These are phyloP conservation scores for Allium fistulosum DNA, from an alignment of 106 monocot species.

Conservation along the genomic window DNA sequence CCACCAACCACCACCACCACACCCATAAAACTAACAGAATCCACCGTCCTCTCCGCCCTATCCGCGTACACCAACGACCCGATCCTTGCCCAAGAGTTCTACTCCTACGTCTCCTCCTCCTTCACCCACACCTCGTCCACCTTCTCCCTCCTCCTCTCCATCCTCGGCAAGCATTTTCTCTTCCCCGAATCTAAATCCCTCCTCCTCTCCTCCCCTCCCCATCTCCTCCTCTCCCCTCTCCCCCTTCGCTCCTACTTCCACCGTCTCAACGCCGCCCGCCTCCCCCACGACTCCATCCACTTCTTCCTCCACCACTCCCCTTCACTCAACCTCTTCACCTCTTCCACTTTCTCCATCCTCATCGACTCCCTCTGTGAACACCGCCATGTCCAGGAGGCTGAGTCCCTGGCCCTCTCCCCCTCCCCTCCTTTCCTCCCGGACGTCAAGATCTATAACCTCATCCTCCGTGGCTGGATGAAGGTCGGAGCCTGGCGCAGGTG, in stretches of 20 bases:
- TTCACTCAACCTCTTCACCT: constrained; percentile 24
- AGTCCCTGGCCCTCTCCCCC: constrained; percentile 34
- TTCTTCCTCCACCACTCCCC: constrained; percentile 31
- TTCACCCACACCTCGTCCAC: constrained; percentile 53
- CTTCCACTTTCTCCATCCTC: constrained; percentile 41
- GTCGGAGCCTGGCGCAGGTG: constrained; percentile 42
- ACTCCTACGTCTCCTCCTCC: constrained; percentile 47
- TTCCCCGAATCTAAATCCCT: constrained; percentile 55
- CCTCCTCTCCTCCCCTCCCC: constrained; percentile 22
- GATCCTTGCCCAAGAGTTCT: constrained; percentile 79
- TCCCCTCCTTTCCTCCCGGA: constrained; percentile 36
- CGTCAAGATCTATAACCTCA: constrained; percentile 70
- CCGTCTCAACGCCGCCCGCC: constrained; percentile 67
- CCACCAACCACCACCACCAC: not conserved
- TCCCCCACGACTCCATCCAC: constrained; percentile 23
- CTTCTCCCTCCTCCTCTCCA: constrained; percentile 40
- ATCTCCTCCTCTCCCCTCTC: constrained; percentile 17
- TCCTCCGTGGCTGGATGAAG: constrained; percentile 82
- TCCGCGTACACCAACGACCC: constrained; percentile 72
- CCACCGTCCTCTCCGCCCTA: constrained; percentile 50
- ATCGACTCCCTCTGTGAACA: constrained; percentile 80
- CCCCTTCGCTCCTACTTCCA: constrained; percentile 57
- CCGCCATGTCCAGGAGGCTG: constrained; percentile 52
- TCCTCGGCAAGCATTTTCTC: constrained; percentile 91
- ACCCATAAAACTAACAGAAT: constrained; percentile 1